Base-by-base conservation (phyloP, 2,329 filamentous ascomycete genomes). In the Ceratocystis eucalypticola region DNA sequence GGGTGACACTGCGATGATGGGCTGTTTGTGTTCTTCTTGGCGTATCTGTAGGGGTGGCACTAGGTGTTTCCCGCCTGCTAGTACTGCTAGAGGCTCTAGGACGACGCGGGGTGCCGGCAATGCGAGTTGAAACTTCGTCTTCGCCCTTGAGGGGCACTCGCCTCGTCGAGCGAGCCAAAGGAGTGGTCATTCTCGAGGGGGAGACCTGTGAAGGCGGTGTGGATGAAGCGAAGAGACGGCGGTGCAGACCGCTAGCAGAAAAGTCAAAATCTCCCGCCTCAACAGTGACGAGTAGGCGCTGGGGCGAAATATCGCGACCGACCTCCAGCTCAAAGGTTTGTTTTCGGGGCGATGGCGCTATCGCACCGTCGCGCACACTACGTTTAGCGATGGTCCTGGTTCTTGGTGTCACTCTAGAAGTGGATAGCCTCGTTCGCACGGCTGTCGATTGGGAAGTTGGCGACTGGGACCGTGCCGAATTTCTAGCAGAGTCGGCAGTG, bases 261-360 rank as follows among this genome's bases (percentile, higher is more conserved):
- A 62, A n/a, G 41, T 75, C 74, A 65, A 74, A 70, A 64, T 74
- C 70, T 0, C 80, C 78, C 1, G 81, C 79, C 72, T 84, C 81
- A 64, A 84, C 80, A 8, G 82, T 84, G 64, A 84, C 81, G 57
- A 77, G 75, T 55, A 84, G 75, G 67, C 76, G 78, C 72, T 83
- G 80, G 2, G 82, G 80, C 61, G 80, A 77, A 59, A 72, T 72
- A 46, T 76, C 75, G 70, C 80, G 75, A 61, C 82, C 81, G 30
- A 82, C 80, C 69, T 84, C 80, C 44, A 84, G 77, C 72, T 83
- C 79, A 69, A 84, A 84, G 57, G 76, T 82, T 71, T 80, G 81
- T 74, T 82, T 84, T 62, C 80, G 76, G 48, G 82, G 82, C 53
- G 82, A 83, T 17, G 71, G 71, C 20, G 69, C 25, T 17, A 71